A percentile compares a stretch with the other conserved stretches of the same genome.
Evolutionary conservation across 768 basidiomycete species (phyloP).

Genomic region (Asterophora lycoperdoides): DNA sequence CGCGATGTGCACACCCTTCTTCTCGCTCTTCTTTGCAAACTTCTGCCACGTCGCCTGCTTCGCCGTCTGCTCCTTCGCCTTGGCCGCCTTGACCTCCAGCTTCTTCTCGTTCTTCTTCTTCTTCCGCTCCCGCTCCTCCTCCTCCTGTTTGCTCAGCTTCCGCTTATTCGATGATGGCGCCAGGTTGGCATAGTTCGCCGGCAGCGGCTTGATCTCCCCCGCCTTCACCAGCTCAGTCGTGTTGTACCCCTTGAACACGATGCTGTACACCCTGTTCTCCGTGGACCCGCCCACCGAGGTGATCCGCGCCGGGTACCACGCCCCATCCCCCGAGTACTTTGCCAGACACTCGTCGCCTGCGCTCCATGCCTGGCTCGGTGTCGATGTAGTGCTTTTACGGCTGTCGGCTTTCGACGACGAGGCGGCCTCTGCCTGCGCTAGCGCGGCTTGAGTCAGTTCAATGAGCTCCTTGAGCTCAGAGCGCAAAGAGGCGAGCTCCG

Average conservation of each 20-base stretch:
- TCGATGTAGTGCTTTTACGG: constrained; percentile 49
- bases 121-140: constrained; percentile 84
- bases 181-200: constrained; percentile 48
- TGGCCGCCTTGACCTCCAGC: constrained; percentile 73
- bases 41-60: constrained; percentile 92
- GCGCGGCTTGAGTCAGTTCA: constrained; percentile 66
- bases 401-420: constrained; percentile 58
- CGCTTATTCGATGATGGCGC: constrained; percentile 58
- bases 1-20: constrained; percentile 89
- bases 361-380: constrained; percentile 56
- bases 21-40: constrained; percentile 92
- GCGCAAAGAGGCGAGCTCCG: constrained; percentile 67
- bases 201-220: constrained; percentile 65
- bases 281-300: constrained; percentile 77
- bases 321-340: constrained; percentile 79
- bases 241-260: constrained; percentile 90
- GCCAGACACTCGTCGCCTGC: constrained; percentile 86
- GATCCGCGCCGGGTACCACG: constrained; percentile 88
- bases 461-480: constrained; percentile 83
- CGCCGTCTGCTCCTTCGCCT: constrained; percentile 81
- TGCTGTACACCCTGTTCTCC: constrained; percentile 81
- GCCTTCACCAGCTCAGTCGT: constrained; percentile 81
- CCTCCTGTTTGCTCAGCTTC: constrained; percentile 74
- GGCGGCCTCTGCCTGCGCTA: constrained; percentile 62
- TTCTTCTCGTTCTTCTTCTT: constrained; percentile 97